Base-by-base conservation (phyloP, 805 yeast genomes). In the Myxozyma neotropica region DNA sequence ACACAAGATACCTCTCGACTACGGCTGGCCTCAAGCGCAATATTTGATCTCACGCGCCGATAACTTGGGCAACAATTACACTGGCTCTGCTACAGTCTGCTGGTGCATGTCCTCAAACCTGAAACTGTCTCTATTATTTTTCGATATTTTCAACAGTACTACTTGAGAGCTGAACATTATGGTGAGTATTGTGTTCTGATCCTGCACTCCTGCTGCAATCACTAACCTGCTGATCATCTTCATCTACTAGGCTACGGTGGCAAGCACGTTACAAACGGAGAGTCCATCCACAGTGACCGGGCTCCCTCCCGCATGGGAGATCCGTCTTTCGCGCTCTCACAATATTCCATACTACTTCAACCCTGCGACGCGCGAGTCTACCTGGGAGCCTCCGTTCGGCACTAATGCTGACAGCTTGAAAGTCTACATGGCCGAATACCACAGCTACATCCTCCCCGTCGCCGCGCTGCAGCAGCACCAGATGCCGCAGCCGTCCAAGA, bases 301-400 rank as follows among this genome's bases (percentile, higher is more conserved):
- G 12, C 80, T 94, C 56, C 97, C 97, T 35, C 76, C 79, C 38
- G 84, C 87, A 48, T 94, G 99, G 98, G 83, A 86, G 40, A 82
- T 94, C 47, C 81, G 84, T 61, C 81, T 83, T 55, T 89, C 96
- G 43, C 83, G 84, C 61, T 86, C 94, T 15, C 90, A 89, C 70
- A 83, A 88, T 69, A 82, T 89, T 67, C 96, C 93, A 60, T 94
- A 94, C 75, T 94, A 78, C 74, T 85, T 81, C 75, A 84, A 92
- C 70, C 82, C 84, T 29, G 78, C 79, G 43, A 84, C 91, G 1
- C 80, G 83, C 47, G 85, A 85, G 70, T 88, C 96, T 0, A 79
- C 84, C 39, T 94, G 99, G 99, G 92, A 86, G 57, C 88, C 96
- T 10, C 99, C 99, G 2, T 82, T 77, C 51, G 96, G 93, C 2